Base-by-base conservation (phyloP, 2,329 filamentous ascomycete species). In the Paracoccidioides brasiliensis region DNA sequence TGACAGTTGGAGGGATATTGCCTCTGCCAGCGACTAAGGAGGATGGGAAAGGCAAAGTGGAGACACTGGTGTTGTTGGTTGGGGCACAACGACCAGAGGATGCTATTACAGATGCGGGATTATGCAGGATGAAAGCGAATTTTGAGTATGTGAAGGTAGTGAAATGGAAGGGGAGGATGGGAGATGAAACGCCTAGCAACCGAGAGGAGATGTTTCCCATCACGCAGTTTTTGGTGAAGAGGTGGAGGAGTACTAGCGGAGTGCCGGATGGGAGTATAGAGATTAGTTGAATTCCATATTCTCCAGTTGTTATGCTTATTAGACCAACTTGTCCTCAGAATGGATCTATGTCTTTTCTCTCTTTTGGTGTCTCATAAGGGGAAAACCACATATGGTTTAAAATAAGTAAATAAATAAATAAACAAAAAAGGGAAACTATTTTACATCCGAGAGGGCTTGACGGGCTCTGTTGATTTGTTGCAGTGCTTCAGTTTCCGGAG, bases 161-260 rank as follows among this genome's bases (percentile, higher is more conserved):
- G 55, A 80, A 80, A 64, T 93, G 87, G 82, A 80, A 78, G 64
- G 81, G 84, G 65, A 70, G 84, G 65, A 70, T 69, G 2, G 86
- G 84, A 5, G 88, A 95, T 69, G 79, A 79, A 0, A 95, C 96
- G 90, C 89, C 90, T n/a, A 75, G 77, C 48, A 85, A 78, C 66
- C 78, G 85, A 54, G 89, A 94, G 9, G 90, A 97, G 76, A 90
- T 94, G 79, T 66, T 90, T 64, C 90, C 90, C 0, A 79, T 96
- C 58, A 96, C 96, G 89, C 81, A 85, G 65, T 96, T 84, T 67
- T 79, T 76, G 62, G 72, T 71, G 28, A 64, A 71, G 40, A 63
- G 70, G 51, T 61, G 76, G 57, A 66, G 67, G 56, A 76, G 73
- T 64, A 66, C 68, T 56, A 66, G 70, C 54, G 74, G 74, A 37